A percentile compares a stretch with the other conserved stretches of the same genome.
Conservation (phyloP, 2,329 filamentous ascomycete species). For the Ceratocystiopsis minuta region DNA sequence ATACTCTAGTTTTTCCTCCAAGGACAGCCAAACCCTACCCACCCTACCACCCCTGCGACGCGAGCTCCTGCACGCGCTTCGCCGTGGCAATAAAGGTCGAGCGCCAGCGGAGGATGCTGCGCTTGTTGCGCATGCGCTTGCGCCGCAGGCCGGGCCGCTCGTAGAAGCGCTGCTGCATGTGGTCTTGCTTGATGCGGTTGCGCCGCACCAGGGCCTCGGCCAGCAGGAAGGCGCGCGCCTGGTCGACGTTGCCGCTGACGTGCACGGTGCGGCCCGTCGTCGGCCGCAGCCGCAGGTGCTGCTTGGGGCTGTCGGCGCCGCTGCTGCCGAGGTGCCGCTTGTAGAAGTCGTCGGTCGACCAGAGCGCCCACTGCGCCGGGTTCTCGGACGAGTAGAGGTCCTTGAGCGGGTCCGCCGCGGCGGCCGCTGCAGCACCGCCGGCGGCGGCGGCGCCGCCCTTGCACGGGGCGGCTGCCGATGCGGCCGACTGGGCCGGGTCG, state of each 20-base stretch:
- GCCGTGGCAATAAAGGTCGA: slow-evolving; percentile 48
- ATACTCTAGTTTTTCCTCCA: background rate
- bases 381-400: slow-evolving; percentile 6
- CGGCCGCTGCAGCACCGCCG: background rate
- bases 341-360: slow-evolving; percentile 10
- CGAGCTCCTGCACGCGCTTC: slow-evolving; percentile 48
- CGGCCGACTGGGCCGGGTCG: no score
- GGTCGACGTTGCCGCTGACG: slow-evolving; percentile 24
- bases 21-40: no score
- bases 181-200: slow-evolving; percentile 43
- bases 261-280: slow-evolving; percentile 26
- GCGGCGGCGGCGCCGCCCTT: no score
- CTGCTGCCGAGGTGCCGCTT: slow-evolving; percentile 2
- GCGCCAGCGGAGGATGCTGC: slow-evolving; percentile 55
- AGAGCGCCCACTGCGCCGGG: slow-evolving; percentile 8
- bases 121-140: slow-evolving; percentile 53
- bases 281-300: slow-evolving; percentile 16
- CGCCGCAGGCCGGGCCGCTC: slow-evolving; percentile 59
- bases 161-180: slow-evolving; percentile 46
- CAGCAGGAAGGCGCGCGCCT: slow-evolving; percentile 25
- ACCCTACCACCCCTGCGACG: slow-evolving; percentile 59
- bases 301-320: background rate
- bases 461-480: no score
- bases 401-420: background rate
- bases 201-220: slow-evolving; percentile 20